Evolutionary conservation across 352 stramenopile genomes (phyloP), one percentile per base, ranked within the genome.

Genomic region (Phytophthora capsici): DNA sequence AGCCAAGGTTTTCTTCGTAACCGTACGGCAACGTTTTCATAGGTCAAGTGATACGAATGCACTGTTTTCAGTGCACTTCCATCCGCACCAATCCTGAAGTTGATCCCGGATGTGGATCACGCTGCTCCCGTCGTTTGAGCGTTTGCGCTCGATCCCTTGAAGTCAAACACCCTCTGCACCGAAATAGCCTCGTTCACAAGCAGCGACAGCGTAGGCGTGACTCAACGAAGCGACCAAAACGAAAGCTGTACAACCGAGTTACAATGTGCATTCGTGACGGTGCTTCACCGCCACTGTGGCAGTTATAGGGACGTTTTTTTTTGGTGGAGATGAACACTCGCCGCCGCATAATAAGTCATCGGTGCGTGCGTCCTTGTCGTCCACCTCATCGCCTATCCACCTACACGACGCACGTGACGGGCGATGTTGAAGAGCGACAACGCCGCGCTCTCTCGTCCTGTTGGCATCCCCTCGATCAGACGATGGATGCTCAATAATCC

Each of bases 381-480:
- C 63, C 47, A 52, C 46, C 53, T 58, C 28, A 25, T 20, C 32
- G 46, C 25, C 63, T 61, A 49, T 70, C 63, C 55, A 70, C 32
- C 51, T 45, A 60, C 40, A 46, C 38, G 20, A 16, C 25, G 32
- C 55, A 65, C 63, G 56, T 64, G 55, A 66, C 47, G 57, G 56
- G 28, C 50, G 38, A 37, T 19, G 34, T 55, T 68, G 50, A 59
- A 69, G 51, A 40, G 47, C 25, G 58, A 56, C 23, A 22, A 55
- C 45, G 37, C 10, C 8, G 38, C 25, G 32, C 20, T 37, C 30
- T 17, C 32, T 32, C 28, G 28, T 34, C 9, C 28, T 34, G 9
- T 45, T 65, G 34, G 63, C 45, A 57, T 57, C 63, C 32, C 48
- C 20, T 71, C 63, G 56, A 66, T 61, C 23, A 47, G 48, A 71